These are phyloP conservation scores for Gossypium anomalum DNA, from an alignment of 345 rosid species.

Conservation along the genomic window DNA sequence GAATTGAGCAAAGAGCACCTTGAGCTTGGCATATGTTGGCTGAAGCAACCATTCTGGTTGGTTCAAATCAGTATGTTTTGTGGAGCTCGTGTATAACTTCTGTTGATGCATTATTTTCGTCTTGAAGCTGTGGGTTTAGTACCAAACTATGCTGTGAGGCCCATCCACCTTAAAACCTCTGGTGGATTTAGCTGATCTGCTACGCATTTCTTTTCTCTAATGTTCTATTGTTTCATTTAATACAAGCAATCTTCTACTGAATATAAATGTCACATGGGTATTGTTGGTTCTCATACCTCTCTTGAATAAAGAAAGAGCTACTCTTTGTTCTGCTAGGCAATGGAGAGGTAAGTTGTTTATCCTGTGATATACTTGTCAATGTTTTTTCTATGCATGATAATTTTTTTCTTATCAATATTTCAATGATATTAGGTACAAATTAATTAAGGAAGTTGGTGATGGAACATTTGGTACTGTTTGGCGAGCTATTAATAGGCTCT, in stretches of 20 bases:
- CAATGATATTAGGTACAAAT: slow-evolving; percentile 54
- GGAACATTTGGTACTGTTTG: slow-evolving; percentile 97
- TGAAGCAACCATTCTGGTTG: slow-evolving; percentile 31
- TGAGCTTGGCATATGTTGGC: slow-evolving; percentile 30
- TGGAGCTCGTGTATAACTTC: slow-evolving; percentile 23
- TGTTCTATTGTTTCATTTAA: slow-evolving; percentile 20
- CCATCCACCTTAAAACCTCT: slow-evolving; percentile 30
- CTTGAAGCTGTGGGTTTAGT: slow-evolving; percentile 36
- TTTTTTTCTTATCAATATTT: neutral
- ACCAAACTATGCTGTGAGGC: slow-evolving; percentile 49
- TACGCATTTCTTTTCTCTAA: slow-evolving; percentile 12
- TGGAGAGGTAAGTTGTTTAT: slow-evolving; percentile 68
- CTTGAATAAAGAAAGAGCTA: slow-evolving; percentile 48
- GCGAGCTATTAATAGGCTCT: slow-evolving; percentile 70
- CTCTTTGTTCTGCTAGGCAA: slow-evolving; percentile 36
- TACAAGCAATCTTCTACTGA: slow-evolving; percentile 23
- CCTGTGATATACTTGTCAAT: neutral
- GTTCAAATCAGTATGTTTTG: slow-evolving; percentile 43
- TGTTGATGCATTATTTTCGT: slow-evolving; percentile 26
- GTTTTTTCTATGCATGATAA: neutral
- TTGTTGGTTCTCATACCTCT: slow-evolving; percentile 27
- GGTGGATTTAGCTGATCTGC: slow-evolving; percentile 34
- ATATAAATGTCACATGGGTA: slow-evolving; percentile 36
- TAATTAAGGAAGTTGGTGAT: slow-evolving; percentile 90
- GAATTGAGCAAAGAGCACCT: slow-evolving; percentile 31